Evolutionary conservation across 1,284 basidiomycete species (phyloP).

Genomic region (Jaminaea rosea): DNA sequence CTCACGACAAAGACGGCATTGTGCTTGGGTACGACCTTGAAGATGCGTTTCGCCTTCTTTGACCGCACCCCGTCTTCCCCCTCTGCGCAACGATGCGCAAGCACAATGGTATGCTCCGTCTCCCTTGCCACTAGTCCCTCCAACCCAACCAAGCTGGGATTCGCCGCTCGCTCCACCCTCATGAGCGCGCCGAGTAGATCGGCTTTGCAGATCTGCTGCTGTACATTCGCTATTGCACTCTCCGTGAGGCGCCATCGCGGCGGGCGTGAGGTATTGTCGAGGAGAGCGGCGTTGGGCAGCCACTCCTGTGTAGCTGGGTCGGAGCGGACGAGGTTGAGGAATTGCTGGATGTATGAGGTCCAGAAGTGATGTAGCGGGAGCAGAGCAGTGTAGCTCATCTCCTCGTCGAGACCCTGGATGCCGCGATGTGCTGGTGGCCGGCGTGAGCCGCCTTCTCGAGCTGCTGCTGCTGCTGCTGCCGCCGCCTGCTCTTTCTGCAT

Average conservation of each 20-base stretch:
- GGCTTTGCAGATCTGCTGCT: slow-evolving; percentile 1
- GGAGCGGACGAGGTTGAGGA: neutral
- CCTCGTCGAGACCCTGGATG: neutral
- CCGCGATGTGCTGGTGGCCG: neutral
- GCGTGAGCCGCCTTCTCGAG: neutral
- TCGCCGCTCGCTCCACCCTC: neutral
- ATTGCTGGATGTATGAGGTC: neutral
- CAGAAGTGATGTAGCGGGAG: neutral
- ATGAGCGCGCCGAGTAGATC: slow-evolving; percentile 5
- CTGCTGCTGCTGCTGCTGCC: neutral
- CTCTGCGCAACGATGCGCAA: neutral
- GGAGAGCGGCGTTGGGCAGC: too few species aligned
- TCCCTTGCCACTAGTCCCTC: slow-evolving; percentile 2
- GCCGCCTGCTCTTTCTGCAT: neutral
- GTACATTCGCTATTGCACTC: neutral
- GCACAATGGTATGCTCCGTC: slow-evolving; percentile 3
- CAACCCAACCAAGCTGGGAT: slow-evolving; percentile 5
- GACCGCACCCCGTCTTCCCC: neutral
- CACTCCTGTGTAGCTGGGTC: too few species aligned
- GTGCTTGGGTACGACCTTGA: slow-evolving; percentile 7
- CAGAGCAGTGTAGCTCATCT: neutral
- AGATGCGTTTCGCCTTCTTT: slow-evolving; percentile 1
- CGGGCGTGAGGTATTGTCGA: too few species aligned
- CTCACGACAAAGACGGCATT: slow-evolving; percentile 1
- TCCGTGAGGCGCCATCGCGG: neutral